phyloP scores from a whole-genome alignment of 306 rosid genomes.

The Prunus mongolica region DNA sequence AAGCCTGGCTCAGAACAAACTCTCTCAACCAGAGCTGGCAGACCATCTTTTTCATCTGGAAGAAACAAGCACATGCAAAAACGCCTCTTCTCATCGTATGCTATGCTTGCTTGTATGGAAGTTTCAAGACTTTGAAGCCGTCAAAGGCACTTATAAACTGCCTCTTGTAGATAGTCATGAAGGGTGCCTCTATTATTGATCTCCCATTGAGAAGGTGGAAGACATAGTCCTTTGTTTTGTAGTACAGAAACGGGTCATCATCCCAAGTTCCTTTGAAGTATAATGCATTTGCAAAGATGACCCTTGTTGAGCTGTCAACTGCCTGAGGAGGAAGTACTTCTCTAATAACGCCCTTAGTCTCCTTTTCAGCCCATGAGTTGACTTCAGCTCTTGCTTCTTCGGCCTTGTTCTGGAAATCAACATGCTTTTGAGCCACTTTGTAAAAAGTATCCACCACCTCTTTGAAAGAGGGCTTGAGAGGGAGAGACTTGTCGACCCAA shows the following conservation, averaged over 20 bases:
- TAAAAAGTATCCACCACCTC: not conserved
- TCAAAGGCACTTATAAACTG: constrained; percentile 6
- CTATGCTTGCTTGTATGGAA: constrained; percentile 6
- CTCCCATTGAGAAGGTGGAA: constrained; percentile 11
- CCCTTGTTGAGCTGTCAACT: not conserved
- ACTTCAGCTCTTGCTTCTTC: constrained; percentile 13
- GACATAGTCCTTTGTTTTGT: not conserved
- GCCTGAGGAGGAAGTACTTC: not conserved
- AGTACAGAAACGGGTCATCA: not conserved
- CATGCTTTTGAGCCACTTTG: not conserved
- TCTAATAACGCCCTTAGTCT: constrained; percentile 8
- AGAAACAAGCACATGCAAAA: constrained; percentile 32
- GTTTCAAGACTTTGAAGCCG: constrained; percentile 1
- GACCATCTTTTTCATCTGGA: constrained; percentile 26
- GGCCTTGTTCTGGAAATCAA: not conserved
- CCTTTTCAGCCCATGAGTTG: constrained; percentile 23
- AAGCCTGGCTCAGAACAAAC: not conserved
- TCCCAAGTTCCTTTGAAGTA: constrained; percentile 24
- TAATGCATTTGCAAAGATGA: constrained; percentile 18
- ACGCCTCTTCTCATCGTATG: not conserved
- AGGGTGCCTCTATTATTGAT: not conserved
- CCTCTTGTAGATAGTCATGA: not conserved
- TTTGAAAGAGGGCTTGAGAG: not conserved
- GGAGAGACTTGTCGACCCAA: not conserved
- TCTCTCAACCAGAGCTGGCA: not conserved